Percentiles rank a stretch among this genome's conserved stretches.
phyloP scores from a whole-genome alignment of 495 filamentous ascomycete species.

The Xanthoparmelia taractica region DNA sequence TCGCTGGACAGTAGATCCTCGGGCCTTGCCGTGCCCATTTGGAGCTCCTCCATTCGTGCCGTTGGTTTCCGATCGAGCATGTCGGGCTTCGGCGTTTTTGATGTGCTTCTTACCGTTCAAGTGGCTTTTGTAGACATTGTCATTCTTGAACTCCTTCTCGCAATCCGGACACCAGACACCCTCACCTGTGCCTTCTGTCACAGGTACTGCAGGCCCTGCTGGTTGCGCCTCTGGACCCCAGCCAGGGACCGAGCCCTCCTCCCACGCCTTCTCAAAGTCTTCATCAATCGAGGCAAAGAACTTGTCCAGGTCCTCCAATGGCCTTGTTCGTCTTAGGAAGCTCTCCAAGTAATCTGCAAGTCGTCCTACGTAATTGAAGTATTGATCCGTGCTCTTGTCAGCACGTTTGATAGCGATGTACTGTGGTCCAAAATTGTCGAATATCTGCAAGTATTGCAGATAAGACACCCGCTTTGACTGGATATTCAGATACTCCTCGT shows the following conservation, averaged over 20 bases:
- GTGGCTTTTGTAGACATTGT: conserved; percentile 88
- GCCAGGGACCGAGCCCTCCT: conserved; percentile 64
- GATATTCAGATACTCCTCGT: conserved; percentile 86
- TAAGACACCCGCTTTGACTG: conserved; percentile 76
- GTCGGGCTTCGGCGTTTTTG: conserved; percentile 59
- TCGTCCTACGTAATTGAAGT: conserved; percentile 80
- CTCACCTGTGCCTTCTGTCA: conserved; percentile 54
- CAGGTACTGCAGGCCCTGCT: conserved; percentile 37
- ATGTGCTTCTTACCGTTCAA: conserved; percentile 87
- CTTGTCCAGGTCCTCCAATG: conserved; percentile 74
- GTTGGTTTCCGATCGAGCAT: conserved; percentile 35
- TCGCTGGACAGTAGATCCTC: conserved; percentile 40
- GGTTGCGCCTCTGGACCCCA: conserved; percentile 59
- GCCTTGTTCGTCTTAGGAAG: conserved; percentile 72
- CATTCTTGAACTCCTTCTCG: conserved; percentile 89
- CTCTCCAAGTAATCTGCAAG: conserved; percentile 75
- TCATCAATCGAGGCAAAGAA: conserved; percentile 65
- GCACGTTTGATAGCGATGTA: conserved; percentile 59
- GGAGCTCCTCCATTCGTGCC: conserved; percentile 23
- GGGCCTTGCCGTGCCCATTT: conserved; percentile 21
- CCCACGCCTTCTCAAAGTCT: conserved; percentile 80
- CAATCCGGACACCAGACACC: conserved; percentile 84
- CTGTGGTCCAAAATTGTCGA: conserved; percentile 76
- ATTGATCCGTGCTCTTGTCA: conserved; percentile 83
- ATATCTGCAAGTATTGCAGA: conserved; percentile 81